Conservation (phyloP, 176 grass and related monocot species). For the Carex cristatella region DNA sequence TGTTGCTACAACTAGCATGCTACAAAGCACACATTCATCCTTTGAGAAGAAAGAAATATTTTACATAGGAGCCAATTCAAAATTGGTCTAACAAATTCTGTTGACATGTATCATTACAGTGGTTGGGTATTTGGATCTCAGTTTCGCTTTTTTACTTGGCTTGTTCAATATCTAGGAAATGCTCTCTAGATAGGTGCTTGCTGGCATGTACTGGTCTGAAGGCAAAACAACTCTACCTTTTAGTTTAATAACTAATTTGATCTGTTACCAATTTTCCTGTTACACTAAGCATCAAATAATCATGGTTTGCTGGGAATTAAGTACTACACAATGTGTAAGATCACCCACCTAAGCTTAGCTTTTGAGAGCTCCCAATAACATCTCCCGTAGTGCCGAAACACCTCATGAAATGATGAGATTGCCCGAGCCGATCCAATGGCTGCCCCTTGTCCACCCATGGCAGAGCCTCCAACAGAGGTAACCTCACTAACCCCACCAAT, state of each 20-base stretch:
- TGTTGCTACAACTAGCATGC: conserved; percentile 92
- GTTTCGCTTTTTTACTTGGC: background rate
- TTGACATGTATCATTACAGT: background rate
- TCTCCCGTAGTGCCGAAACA: conserved; percentile 46
- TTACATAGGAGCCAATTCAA: background rate
- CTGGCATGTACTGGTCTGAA: background rate
- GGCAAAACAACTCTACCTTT: background rate
- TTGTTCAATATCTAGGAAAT: background rate
- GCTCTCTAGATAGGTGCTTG: background rate
- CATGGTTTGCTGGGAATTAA: background rate
- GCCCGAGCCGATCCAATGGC: conserved; percentile 26
- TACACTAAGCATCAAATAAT: background rate
- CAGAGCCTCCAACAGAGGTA: conserved; percentile 10
- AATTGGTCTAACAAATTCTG: background rate
- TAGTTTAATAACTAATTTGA: background rate
- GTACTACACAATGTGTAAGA: background rate
- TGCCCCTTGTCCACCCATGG: conserved; percentile 27
- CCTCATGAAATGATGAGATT: conserved; percentile 38
- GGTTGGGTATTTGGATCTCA: background rate
- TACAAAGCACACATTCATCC: conserved; percentile 33
- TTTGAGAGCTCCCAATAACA: conserved; percentile 97
- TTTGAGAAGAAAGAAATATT: conserved; percentile 12
- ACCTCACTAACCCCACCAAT: background rate
- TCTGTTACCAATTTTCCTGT: background rate
- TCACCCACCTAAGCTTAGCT: conserved; percentile 70